These are phyloP conservation scores for Graphilbum ipis-grandicollis DNA, from an alignment of 2,329 filamentous ascomycete genomes.

Conservation along the genomic window DNA sequence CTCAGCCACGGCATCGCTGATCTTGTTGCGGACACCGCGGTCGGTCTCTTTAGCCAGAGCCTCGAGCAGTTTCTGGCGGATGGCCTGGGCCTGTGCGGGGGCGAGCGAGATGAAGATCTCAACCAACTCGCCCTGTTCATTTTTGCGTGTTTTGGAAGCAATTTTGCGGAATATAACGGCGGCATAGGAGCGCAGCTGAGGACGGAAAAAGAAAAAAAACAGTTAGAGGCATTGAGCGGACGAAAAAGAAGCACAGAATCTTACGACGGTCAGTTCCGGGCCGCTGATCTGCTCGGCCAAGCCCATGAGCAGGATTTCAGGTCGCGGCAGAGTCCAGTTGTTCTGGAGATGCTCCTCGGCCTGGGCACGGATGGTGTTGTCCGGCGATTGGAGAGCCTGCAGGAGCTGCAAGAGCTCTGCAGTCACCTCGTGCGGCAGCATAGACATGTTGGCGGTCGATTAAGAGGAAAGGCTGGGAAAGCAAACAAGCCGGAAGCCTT, in stretches of 20 bases:
- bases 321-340: conserved; percentile 70
- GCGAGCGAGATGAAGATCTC: conserved; percentile 76
- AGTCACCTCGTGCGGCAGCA: conserved; percentile 71
- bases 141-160: conserved; percentile 74
- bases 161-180: conserved; percentile 91
- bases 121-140: conserved; percentile 48
- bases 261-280: conserved; percentile 56
- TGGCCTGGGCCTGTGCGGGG: conserved; percentile 55
- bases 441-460: conserved; percentile 45
- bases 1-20: conserved; percentile 94
- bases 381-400: conserved; percentile 71
- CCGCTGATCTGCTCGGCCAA: conserved; percentile 79
- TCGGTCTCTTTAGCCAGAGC: conserved; percentile 57
- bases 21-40: conserved; percentile 72
- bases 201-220: neutral
- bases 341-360: conserved; percentile 82
- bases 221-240: too few species aligned
- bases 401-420: conserved; percentile 73
- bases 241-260: conserved; percentile 10
- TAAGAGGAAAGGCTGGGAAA: neutral
- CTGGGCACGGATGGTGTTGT: conserved; percentile 70
- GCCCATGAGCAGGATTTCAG: conserved; percentile 84
- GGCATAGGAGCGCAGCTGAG: conserved; percentile 72
- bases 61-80: conserved; percentile 70
- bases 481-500: neutral